These are phyloP conservation scores for Radiomyces spectabilis DNA, from an alignment of 192 early-diverging fungal genomes.

Conservation along the genomic window DNA sequence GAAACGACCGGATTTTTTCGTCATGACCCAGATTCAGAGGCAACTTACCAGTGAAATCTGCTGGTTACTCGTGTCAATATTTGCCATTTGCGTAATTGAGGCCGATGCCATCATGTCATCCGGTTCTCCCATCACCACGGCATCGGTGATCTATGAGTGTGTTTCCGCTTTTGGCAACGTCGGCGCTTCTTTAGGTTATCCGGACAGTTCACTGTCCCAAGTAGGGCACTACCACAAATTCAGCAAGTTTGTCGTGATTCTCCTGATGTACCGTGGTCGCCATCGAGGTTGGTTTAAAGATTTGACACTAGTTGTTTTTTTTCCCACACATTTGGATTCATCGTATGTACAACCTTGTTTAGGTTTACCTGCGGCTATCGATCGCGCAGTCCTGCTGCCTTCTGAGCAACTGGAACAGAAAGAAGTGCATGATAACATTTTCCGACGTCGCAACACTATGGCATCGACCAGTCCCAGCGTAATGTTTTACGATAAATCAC, in stretches of 20 bases:
- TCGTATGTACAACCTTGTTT: background rate
- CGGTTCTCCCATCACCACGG: constrained; percentile 20
- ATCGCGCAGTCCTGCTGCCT: constrained; percentile 26
- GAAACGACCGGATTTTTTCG: constrained; percentile 24
- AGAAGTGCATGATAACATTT: constrained; percentile 10
- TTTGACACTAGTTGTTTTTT: background rate
- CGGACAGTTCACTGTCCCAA: constrained; percentile 16
- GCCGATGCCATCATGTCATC: constrained; percentile 16
- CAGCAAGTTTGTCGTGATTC: constrained; percentile 22
- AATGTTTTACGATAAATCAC: too few relatives aligned
- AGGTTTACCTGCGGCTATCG: constrained; percentile 28
- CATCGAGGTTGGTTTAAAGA: constrained; percentile 19
- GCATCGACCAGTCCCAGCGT: too few relatives aligned
- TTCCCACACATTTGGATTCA: background rate
- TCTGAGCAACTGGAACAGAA: constrained; percentile 17
- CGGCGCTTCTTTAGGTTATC: constrained; percentile 21
- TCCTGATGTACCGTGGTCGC: constrained; percentile 25
- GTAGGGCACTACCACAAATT: constrained; percentile 10
- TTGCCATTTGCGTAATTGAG: constrained; percentile 19
- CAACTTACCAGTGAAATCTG: constrained; percentile 28
- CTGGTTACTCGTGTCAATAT: constrained; percentile 23
- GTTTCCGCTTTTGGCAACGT: constrained; percentile 29
- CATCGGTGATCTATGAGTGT: constrained; percentile 22
- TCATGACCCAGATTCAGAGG: constrained; percentile 28
- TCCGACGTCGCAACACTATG: constrained; percentile 11